Conservation (phyloP, 345 rosid genomes). For the Eucalyptus dawsonii region DNA sequence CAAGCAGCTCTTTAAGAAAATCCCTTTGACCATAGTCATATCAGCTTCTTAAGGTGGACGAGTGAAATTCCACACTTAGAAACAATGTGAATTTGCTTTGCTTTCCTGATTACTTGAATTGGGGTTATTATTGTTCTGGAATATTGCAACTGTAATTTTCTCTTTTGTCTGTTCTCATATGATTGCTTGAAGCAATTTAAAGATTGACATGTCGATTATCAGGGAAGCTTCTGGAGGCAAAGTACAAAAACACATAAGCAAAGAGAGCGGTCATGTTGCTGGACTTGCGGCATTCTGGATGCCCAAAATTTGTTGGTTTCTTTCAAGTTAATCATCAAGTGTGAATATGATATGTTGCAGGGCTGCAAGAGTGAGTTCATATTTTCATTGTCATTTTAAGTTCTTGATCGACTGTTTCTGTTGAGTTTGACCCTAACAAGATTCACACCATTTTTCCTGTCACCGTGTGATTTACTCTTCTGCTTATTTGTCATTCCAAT, state of each 20-base stretch:
- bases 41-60: background rate
- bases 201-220: background rate
- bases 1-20: background rate
- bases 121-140: background rate
- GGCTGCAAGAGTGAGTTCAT: background rate
- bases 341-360: background rate
- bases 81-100: background rate
- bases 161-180: background rate
- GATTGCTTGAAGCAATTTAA: background rate
- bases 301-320: background rate
- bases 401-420: background rate
- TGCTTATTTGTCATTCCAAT: background rate
- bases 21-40: background rate
- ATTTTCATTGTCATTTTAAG: background rate
- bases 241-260: background rate
- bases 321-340: background rate
- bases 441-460: background rate
- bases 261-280: background rate
- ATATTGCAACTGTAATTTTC: background rate
- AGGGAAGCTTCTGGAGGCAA: background rate
- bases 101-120: background rate
- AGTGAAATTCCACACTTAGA: background rate
- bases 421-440: background rate
- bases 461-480: background rate
- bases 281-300: background rate